phyloP scores from a whole-genome alignment of 2,329 filamentous ascomycete genomes.

The Fusarium sp. region DNA sequence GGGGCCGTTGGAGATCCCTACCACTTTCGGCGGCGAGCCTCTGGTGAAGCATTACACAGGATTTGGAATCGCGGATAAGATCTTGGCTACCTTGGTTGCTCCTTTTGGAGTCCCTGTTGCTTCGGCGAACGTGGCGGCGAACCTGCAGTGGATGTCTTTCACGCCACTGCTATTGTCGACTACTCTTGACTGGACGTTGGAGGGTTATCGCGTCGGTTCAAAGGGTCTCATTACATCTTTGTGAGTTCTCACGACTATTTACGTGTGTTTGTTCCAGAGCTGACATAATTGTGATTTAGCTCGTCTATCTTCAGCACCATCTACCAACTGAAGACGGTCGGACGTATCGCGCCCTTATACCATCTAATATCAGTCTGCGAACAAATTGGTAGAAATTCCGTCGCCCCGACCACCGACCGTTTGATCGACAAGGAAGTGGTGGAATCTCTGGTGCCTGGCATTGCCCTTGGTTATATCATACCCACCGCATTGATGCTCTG shows the following conservation, averaged over 20 bases:
- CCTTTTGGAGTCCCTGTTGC: not conserved
- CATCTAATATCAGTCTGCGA: not conserved
- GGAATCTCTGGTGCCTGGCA: not conserved
- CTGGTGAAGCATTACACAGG: not conserved
- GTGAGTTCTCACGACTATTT: not conserved
- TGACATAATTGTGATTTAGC: not conserved
- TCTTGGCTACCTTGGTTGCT: not conserved
- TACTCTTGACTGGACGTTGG: conserved; percentile 3
- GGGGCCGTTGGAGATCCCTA: rapidly evolving
- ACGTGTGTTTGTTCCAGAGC: no score
- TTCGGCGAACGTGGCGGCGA: rapidly evolving
- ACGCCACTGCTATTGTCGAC: not conserved
- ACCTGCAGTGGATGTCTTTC: not conserved
- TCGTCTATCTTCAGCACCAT: not conserved
- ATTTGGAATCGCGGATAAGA: not conserved
- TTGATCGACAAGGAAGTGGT: not conserved
- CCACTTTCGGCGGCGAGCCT: not conserved
- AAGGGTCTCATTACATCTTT: not conserved
- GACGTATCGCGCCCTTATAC: not conserved
- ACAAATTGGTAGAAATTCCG: no score
- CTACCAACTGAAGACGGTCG: not conserved
- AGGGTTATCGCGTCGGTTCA: not conserved
- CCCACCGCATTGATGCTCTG: not conserved
- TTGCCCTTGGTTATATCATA: not conserved
- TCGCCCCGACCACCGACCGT: not conserved